A percentile compares a stretch with the other conserved stretches of the same genome.
Conservation (phyloP, 257 asterid species). For the Echium plantagineum region DNA sequence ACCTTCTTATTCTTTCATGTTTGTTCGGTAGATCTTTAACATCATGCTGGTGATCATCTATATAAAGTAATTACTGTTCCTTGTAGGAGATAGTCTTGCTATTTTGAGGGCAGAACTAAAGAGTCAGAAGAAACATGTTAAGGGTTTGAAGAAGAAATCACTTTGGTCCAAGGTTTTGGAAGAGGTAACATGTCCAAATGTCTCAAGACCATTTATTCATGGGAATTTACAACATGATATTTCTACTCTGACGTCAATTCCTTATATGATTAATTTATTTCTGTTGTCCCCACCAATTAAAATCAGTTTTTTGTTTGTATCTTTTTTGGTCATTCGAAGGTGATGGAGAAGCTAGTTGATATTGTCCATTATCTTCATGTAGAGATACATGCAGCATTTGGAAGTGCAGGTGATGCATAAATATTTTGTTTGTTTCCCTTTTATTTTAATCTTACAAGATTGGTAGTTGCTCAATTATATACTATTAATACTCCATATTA, state of each 20-base stretch:
- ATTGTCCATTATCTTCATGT: conserved; percentile 76
- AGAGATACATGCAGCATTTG: conserved; percentile 70
- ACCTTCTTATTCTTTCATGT: not conserved
- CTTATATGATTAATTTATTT: not conserved
- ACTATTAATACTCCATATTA: not conserved
- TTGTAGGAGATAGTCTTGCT: conserved; percentile 67
- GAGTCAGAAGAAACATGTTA: conserved; percentile 75
- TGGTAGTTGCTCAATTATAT: not conserved
- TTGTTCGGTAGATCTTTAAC: not conserved
- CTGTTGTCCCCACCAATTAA: not conserved
- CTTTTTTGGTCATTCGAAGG: conserved; percentile 28
- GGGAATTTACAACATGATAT: not conserved
- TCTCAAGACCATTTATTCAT: not conserved
- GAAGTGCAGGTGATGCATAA: conserved; percentile 53
- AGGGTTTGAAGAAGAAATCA: conserved; percentile 87
- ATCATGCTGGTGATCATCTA: not conserved
- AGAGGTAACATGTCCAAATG: conserved; percentile 53
- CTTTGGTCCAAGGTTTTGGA: conserved; percentile 94
- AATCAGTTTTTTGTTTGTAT: conserved; percentile 7
- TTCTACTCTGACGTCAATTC: not conserved
- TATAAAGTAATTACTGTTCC: conserved; percentile 8
- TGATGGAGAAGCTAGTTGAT: conserved; percentile 96
- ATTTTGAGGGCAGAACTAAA: conserved; percentile 76
- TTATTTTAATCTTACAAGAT: not conserved
- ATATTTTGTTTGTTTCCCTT: conserved; percentile 3